Conservation (phyloP, 2,329 filamentous ascomycete genomes). For the Venturia carpophila region DNA sequence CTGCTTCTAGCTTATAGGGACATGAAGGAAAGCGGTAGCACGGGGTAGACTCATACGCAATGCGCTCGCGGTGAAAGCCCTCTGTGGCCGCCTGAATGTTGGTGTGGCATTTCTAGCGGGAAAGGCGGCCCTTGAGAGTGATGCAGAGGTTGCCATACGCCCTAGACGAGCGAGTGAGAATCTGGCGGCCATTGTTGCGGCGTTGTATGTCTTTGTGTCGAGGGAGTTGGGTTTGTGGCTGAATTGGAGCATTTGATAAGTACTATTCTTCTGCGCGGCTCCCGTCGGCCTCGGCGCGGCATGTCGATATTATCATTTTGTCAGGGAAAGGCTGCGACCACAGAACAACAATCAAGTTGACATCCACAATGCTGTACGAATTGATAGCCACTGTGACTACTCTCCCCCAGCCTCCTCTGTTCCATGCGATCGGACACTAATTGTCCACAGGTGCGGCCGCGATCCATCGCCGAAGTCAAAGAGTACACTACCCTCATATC, state of each 20-base stretch:
- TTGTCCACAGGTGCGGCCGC: slow-evolving; percentile 69
- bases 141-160: slow-evolving; percentile 19
- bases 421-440: background rate
- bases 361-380: slow-evolving; percentile 80
- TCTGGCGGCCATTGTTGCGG: slow-evolving; percentile 30
- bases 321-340: background rate
- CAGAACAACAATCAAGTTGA: background rate
- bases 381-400: slow-evolving; percentile 83
- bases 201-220: background rate
- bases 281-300: background rate
- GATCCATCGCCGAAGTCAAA: slow-evolving; percentile 85
- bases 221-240: background rate
- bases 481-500: slow-evolving; percentile 53
- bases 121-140: background rate
- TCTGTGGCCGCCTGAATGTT: background rate
- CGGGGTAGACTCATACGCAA: slow-evolving; percentile 8
- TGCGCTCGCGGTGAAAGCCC: slow-evolving; percentile 2
- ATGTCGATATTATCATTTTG: background rate
- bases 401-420: background rate
- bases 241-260: background rate
- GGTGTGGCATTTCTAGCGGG: background rate
- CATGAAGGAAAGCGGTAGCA: background rate
- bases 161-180: slow-evolving; percentile 28
- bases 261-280: background rate
- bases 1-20: background rate